phyloP scores from a whole-genome alignment of 2,329 filamentous ascomycete genomes.

The Kalmusia sp. region DNA sequence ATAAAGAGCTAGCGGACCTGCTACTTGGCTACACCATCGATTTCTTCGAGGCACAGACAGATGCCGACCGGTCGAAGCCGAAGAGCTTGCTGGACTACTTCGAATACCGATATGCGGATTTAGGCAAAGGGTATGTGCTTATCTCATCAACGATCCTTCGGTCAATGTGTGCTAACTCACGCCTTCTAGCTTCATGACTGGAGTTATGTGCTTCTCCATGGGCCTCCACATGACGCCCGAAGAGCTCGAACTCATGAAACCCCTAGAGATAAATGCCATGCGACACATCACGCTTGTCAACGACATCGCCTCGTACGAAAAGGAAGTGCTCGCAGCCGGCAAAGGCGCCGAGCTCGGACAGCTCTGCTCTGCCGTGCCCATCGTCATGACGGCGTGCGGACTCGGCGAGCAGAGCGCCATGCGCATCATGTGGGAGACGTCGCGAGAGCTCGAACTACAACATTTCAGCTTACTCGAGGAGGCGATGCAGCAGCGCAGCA shows the following conservation, averaged over 20 bases:
- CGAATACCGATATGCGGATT: slow-evolving; percentile 3
- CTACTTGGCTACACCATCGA: slow-evolving; percentile 1
- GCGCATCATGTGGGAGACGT: slow-evolving; percentile 3
- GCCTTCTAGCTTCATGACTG: neutral
- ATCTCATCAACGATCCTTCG: neutral
- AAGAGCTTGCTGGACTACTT: slow-evolving; percentile 2
- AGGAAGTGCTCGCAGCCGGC: slow-evolving; percentile 2
- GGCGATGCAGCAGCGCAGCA: neutral
- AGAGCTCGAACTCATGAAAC: neutral
- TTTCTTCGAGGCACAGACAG: slow-evolving; percentile 2
- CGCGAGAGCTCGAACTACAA: neutral
- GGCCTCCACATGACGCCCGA: neutral
- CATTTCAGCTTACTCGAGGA: neutral
- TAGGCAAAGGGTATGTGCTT: slow-evolving; percentile 2
- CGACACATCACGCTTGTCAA: slow-evolving; percentile 3
- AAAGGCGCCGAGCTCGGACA: neutral
- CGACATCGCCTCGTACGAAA: slow-evolving; percentile 1
- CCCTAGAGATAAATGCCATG: slow-evolving; percentile 3
- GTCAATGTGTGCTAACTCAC: neutral
- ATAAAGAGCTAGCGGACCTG: slow-evolving; percentile 1
- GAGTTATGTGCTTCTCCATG: slow-evolving; percentile 5
- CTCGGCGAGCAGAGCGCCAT: neutral
- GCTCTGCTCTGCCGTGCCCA: neutral
- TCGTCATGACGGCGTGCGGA: neutral
- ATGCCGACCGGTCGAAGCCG: neutral